A percentile compares a stretch with the other conserved stretches of the same genome.
These are phyloP conservation scores for Oryza coarctata DNA, from an alignment of 176 grass and related monocot genomes.

Conservation along the genomic window DNA sequence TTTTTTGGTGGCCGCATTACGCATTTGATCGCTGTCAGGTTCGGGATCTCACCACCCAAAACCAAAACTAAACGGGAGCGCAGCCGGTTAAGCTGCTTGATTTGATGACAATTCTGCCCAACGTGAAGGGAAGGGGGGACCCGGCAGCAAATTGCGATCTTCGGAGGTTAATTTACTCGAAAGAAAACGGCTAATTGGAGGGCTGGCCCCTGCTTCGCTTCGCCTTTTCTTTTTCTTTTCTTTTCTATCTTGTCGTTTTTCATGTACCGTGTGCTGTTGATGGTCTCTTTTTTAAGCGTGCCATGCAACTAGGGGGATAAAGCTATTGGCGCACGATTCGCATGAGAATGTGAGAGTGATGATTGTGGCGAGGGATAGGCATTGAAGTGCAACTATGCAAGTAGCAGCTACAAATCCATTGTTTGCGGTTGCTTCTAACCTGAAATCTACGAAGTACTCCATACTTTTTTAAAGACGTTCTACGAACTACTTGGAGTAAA, in stretches of 20 bases:
- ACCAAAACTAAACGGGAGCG: neutral
- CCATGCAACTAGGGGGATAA: slow-evolving; percentile 9
- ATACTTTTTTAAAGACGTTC: neutral
- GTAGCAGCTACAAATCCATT: neutral
- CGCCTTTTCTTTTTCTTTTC: neutral
- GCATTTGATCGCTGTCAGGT: neutral
- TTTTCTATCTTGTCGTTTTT: neutral
- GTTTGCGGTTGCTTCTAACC: neutral
- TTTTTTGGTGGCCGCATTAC: slow-evolving; percentile 4
- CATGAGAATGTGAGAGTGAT: neutral
- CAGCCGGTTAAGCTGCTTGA: neutral
- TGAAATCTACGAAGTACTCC: neutral
- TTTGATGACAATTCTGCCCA: slow-evolving; percentile 9
- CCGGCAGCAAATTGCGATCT: neutral
- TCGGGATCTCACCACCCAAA: neutral
- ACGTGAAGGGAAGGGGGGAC: neutral
- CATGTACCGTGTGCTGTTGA: slow-evolving; percentile 11
- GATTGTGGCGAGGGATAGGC: neutral
- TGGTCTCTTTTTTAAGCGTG: slow-evolving; percentile 18
- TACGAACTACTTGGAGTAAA: neutral
- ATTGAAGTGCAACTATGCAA: neutral
- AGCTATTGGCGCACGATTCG: neutral
- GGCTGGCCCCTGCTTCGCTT: neutral
- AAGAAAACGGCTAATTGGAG: slow-evolving; percentile 1
- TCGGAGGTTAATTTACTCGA: neutral